Conservation (phyloP, 2,329 filamentous ascomycete species). For the Trichoderma semiorbis region DNA sequence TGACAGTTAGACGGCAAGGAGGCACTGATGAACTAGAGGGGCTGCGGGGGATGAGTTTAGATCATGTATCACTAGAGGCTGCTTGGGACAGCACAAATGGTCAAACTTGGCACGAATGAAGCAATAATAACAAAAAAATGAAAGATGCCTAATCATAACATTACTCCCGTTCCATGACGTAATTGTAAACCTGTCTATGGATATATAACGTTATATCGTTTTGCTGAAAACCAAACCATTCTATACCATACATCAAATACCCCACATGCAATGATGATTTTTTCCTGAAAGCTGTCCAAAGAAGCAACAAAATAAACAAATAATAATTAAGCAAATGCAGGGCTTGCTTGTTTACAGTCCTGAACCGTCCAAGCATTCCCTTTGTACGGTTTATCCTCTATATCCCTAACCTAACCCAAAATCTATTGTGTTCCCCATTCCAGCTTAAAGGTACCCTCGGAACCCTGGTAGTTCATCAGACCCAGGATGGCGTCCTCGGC, state of each 20-base stretch:
- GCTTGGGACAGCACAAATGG: constrained; percentile 26
- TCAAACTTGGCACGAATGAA: constrained; percentile 14
- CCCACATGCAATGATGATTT: not conserved
- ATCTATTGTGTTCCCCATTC: constrained; percentile 69
- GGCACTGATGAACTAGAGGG: constrained; percentile 20
- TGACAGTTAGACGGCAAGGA: constrained; percentile 31
- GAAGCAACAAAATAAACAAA: not conserved
- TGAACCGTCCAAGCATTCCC: not conserved
- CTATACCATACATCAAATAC: not conserved
- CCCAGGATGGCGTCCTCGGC: constrained; percentile 68
- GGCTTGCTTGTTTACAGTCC: not conserved
- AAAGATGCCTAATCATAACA: constrained; percentile 17
- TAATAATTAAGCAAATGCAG: not conserved
- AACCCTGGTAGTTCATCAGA: constrained; percentile 71
- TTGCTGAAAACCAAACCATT: not conserved
- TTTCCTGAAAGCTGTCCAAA: not conserved
- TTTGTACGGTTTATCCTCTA: not conserved
- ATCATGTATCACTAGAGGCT: constrained; percentile 37
- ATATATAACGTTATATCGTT: not conserved
- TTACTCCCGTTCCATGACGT: constrained; percentile 14
- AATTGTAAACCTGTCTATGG: constrained; percentile 11
- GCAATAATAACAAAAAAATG: constrained; percentile 9
- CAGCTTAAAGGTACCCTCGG: constrained; percentile 72
- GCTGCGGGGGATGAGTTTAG: constrained; percentile 26
- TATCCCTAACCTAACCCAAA: not conserved